These are phyloP conservation scores for Suillus variegatus DNA, from an alignment of 768 basidiomycete species.

Conservation along the genomic window DNA sequence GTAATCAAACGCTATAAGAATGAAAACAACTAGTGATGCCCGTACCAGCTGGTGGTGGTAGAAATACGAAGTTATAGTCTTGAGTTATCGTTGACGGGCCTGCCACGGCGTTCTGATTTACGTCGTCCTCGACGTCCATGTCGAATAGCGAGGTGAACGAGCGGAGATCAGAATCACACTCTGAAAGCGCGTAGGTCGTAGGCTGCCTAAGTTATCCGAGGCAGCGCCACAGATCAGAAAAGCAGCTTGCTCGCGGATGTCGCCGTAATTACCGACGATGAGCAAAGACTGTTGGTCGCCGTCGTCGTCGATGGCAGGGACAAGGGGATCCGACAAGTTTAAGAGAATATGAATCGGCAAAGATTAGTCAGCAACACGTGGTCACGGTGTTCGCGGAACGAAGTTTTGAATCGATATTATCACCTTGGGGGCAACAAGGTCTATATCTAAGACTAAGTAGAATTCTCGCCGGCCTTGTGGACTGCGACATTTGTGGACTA, in stretches of 20 bases:
- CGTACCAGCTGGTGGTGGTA: conserved; percentile 36
- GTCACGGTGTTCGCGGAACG: background rate
- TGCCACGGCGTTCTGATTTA: conserved; percentile 54
- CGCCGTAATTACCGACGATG: conserved; percentile 33
- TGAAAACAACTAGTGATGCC: conserved; percentile 13
- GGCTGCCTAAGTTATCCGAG: conserved; percentile 12
- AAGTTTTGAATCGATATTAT: background rate
- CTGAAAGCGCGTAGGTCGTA: conserved; percentile 17
- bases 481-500: background rate
- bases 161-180: conserved; percentile 27
- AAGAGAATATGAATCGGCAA: conserved; percentile 19
- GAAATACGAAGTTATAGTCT: conserved; percentile 23
- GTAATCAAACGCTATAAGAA: conserved; percentile 5
- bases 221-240: background rate
- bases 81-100: conserved; percentile 52
- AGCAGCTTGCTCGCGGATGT: conserved; percentile 1
- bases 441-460: background rate
- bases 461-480: background rate
- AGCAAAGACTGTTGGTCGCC: conserved; percentile 25
- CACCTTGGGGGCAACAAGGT: background rate
- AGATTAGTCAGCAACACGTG: conserved; percentile 34
- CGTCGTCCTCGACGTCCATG: conserved; percentile 31
- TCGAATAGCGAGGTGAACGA: conserved; percentile 17
- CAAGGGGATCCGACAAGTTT: conserved; percentile 37
- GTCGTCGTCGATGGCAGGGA: conserved; percentile 37